Conservation (phyloP, 352 stramenopile genomes). For the Lagenidium giganteum region DNA sequence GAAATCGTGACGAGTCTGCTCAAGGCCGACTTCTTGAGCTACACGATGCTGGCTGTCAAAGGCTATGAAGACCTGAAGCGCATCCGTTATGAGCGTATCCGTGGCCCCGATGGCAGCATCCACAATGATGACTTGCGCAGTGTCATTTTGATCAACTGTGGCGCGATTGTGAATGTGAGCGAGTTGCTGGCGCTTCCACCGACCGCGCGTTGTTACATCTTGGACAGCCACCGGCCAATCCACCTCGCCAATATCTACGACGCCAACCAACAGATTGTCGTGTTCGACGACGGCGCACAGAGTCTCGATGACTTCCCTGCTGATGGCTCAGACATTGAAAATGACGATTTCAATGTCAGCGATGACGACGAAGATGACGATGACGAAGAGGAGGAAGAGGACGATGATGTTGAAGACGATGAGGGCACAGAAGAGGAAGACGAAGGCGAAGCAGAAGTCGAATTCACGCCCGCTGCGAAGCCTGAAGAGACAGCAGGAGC, state of each 20-base stretch:
- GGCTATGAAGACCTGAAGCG: conserved; percentile 84
- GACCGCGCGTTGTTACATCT: conserved; percentile 88
- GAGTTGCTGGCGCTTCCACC: conserved; percentile 69
- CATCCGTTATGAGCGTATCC: conserved; percentile 64
- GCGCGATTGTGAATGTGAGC: conserved; percentile 89
- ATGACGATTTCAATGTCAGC: conserved; percentile 50
- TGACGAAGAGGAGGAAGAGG: conserved; percentile 54
- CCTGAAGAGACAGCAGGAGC: neutral
- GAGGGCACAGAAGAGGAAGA: conserved; percentile 28
- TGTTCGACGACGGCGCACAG: conserved; percentile 79
- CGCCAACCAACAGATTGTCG: conserved; percentile 62
- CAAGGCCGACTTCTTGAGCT: conserved; percentile 73
- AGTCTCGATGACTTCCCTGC: conserved; percentile 68
- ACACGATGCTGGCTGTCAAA: conserved; percentile 65
- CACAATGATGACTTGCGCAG: conserved; percentile 71
- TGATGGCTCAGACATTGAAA: conserved; percentile 78
- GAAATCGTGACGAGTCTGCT: conserved; percentile 89
- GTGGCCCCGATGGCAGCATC: conserved; percentile 30
- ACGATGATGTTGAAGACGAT: conserved; percentile 42
- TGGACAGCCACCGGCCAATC: conserved; percentile 94
- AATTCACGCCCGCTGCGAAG: conserved; percentile 22
- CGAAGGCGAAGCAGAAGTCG: conserved; percentile 39
- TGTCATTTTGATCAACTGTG: conserved; percentile 94
- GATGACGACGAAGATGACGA: conserved; percentile 54
- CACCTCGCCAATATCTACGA: conserved; percentile 97